Evolutionary conservation across 352 stramenopile species (phyloP).

Genomic region (Globisporangium middletonii): DNA sequence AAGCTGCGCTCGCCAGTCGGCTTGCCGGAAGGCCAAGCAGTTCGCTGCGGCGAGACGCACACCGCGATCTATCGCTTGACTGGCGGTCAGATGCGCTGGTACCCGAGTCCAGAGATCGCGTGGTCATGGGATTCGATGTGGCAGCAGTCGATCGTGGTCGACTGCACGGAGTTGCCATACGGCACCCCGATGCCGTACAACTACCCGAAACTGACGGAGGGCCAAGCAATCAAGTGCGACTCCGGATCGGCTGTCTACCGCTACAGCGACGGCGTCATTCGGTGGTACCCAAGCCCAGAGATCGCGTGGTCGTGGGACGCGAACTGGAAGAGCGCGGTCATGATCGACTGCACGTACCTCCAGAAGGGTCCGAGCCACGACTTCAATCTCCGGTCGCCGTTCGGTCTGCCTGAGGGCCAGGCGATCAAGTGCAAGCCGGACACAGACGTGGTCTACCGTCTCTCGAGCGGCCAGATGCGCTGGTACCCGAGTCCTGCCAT

Average conservation of each 20-base stretch:
- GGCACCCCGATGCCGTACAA: conserved; percentile 1
- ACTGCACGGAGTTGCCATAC: not conserved
- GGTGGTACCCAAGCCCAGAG: conserved; percentile 13
- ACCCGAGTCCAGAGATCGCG: conserved; percentile 8
- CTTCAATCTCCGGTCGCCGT: not conserved
- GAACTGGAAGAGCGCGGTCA: conserved; percentile 7
- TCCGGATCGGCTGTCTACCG: conserved; percentile 7
- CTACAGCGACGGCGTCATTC: conserved; percentile 8
- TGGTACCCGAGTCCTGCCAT: conserved; percentile 16
- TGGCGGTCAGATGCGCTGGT: conserved; percentile 11
- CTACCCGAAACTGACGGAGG: not conserved
- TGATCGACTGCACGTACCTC: conserved; percentile 15
- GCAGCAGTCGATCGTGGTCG: not conserved
- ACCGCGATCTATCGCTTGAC: conserved; percentile 9
- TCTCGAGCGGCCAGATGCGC: conserved; percentile 4
- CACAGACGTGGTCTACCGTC: not conserved
- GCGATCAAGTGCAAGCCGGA: conserved; percentile 8
- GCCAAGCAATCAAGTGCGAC: conserved; percentile 1
- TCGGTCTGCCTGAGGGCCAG: not conserved
- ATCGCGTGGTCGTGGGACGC: conserved; percentile 23
- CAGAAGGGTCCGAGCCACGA: conserved; percentile 4
- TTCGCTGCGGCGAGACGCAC: conserved; percentile 6
- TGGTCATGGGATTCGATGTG: conserved; percentile 20
- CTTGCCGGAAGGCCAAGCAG: not conserved
- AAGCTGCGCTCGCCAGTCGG: not conserved